These are phyloP conservation scores for Tylopilus subfusipes DNA, from an alignment of 768 basidiomycete genomes.

Conservation along the genomic window DNA sequence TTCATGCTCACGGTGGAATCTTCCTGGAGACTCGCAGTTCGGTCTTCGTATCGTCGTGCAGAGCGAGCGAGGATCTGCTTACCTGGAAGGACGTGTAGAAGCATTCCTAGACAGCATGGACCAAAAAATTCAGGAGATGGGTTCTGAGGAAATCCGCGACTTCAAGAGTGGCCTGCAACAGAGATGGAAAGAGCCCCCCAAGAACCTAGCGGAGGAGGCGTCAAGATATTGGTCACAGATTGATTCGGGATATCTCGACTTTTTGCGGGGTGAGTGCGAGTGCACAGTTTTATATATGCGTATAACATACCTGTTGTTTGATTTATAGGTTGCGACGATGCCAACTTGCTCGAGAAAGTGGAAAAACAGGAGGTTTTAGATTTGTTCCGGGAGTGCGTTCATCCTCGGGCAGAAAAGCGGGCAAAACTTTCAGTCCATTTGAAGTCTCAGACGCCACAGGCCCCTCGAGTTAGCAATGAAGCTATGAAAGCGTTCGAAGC, in stretches of 20 bases:
- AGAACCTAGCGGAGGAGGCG: slow-evolving; percentile 84
- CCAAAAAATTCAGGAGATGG: slow-evolving; percentile 63
- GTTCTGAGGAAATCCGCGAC: slow-evolving; percentile 65
- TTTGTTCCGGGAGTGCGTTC: slow-evolving; percentile 66
- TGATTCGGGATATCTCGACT: slow-evolving; percentile 80
- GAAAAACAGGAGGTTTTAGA: slow-evolving; percentile 72
- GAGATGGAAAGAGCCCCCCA: slow-evolving; percentile 80
- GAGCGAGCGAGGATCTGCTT: slow-evolving; percentile 75
- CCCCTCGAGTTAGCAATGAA: slow-evolving; percentile 58
- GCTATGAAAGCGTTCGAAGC: slow-evolving; percentile 62
- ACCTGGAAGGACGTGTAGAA: slow-evolving; percentile 86
- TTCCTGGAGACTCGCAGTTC: slow-evolving; percentile 63
- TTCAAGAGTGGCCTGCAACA: slow-evolving; percentile 76
- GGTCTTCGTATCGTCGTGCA: slow-evolving; percentile 86
- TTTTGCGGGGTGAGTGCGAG: slow-evolving; percentile 65
- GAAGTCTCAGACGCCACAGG: slow-evolving; percentile 61
- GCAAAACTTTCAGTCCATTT: slow-evolving; percentile 85
- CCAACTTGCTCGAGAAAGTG: slow-evolving; percentile 55
- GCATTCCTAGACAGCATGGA: slow-evolving; percentile 80
- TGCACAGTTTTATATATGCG: background rate
- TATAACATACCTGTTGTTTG: background rate
- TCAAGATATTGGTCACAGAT: slow-evolving; percentile 68
- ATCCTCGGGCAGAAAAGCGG: slow-evolving; percentile 64
- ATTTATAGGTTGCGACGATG: slow-evolving; percentile 66
- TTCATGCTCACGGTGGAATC: slow-evolving; percentile 50